These are phyloP conservation scores for Aspergillus ochraceoroseus DNA, from an alignment of 2,329 filamentous ascomycete species.

Conservation along the genomic window DNA sequence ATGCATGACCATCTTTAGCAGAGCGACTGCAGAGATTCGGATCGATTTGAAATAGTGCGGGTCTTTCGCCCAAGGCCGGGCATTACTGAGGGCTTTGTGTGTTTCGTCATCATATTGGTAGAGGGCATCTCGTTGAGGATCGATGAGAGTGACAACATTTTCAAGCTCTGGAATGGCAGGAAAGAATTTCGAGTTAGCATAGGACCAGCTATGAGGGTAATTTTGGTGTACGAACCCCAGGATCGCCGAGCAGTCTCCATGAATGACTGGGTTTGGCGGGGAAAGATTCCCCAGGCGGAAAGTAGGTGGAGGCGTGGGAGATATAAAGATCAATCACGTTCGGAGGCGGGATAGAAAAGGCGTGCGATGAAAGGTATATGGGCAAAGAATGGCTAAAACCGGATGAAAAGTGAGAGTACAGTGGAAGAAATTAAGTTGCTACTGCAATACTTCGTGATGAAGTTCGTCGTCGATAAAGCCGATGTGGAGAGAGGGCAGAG, in stretches of 20 bases:
- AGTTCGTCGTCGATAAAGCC: too few relatives aligned
- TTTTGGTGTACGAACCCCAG: slow-evolving; percentile 51
- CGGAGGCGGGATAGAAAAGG: too few relatives aligned
- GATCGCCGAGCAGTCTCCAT: slow-evolving; percentile 57
- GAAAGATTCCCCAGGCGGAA: neutral
- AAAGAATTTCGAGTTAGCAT: slow-evolving; percentile 10
- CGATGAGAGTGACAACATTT: slow-evolving; percentile 76
- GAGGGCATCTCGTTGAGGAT: slow-evolving; percentile 81
- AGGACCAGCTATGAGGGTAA: slow-evolving; percentile 3
- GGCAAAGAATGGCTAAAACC: too few relatives aligned
- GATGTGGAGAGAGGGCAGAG: slow-evolving; percentile 10
- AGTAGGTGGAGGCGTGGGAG: neutral
- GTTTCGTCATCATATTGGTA: slow-evolving; percentile 71
- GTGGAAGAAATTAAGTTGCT: neutral
- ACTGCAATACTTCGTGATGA: neutral
- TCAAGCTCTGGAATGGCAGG: slow-evolving; percentile 65
- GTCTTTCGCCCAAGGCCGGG: slow-evolving; percentile 71
- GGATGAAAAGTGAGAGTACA: too few relatives aligned
- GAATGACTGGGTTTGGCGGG: neutral
- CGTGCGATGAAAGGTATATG: too few relatives aligned
- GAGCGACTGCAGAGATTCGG: slow-evolving; percentile 84
- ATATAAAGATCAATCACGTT: too few relatives aligned
- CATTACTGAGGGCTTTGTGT: slow-evolving; percentile 61
- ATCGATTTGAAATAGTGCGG: slow-evolving; percentile 88
- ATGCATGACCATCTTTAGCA: slow-evolving; percentile 99